Base-by-base conservation (phyloP, 345 rosid genomes). In the Reutealis trisperma region DNA sequence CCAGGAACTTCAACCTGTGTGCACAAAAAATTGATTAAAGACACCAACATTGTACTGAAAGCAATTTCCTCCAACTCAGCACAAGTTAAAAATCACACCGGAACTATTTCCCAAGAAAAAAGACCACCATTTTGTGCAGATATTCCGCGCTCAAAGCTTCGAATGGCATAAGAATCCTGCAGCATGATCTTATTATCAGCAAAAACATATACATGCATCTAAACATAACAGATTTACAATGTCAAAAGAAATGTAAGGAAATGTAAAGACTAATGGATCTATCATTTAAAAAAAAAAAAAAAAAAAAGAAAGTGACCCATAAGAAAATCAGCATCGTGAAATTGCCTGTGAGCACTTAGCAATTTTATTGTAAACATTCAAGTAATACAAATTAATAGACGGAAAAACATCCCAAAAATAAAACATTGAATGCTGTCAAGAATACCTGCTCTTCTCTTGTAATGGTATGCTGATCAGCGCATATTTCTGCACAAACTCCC, bases 401-500 rank as follows among this genome's bases (percentile, higher is more conserved):
- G 8, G 3, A 55, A 74, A 60, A 13, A 71, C 2, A 24, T 8
- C 47, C 5, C 4, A 34, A 51, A 11, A 18, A 49, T 5, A 59
- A 66, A 19, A 58, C 11, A 60, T 24, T 25, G 13, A 22, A 14
- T 45, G 58, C 49, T 45, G 47, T 13, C 60, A 51, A 70, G 19
- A 16, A 44, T 65, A 77, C 84, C 80, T 81, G 84, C 24, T 72
- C 80, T 47, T 81, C 78, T 62, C 75, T 72, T 49, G 80, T 67
- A 66, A 81, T 81, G 4, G 14, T 22, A 69, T 81, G 62, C 60
- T 73, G 74, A 61, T 77, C 84, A 10, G 73, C 80, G 67, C 80
- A 81, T 25, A 81, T 60, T 81, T 81, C 84, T 61, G 54, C 84
- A 72, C 84, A 81, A 52, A 81, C 79, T 60, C 84, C 84, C 84